Evolutionary conservation across 1,139 yeast species (phyloP).

Genomic region (Debaryomycetaceae sp.): DNA sequence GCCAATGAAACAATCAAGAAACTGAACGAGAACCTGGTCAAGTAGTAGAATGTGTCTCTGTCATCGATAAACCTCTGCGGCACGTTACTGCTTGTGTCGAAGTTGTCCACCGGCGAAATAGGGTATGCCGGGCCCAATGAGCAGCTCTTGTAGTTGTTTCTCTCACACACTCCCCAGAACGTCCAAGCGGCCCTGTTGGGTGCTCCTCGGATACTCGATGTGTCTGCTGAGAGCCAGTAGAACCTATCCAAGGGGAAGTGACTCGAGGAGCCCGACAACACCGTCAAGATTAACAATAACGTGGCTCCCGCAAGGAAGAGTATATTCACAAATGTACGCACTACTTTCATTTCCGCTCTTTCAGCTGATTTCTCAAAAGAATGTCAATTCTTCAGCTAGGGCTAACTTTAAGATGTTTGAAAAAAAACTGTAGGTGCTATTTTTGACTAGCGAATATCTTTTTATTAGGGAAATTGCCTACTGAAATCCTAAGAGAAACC

Average conservation of each 20-base stretch:
- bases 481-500: background rate
- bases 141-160: constrained; percentile 41
- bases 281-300: constrained; percentile 55
- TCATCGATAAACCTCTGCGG: constrained; percentile 54
- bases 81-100: constrained; percentile 45
- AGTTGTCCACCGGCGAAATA: constrained; percentile 70
- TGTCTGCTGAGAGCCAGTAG: constrained; percentile 72
- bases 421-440: background rate
- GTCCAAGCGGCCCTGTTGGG: constrained; percentile 64
- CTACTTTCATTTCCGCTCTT: constrained; percentile 26
- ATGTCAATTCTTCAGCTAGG: constrained; percentile 1
- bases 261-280: constrained; percentile 63
- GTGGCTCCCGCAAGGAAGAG: constrained; percentile 50
- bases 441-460: too few species aligned
- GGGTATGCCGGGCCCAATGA: constrained; percentile 55
- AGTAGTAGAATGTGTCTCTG: constrained; percentile 61
- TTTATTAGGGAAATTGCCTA: background rate
- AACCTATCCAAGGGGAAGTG: constrained; percentile 61
- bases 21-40: constrained; percentile 69
- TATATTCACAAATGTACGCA: constrained; percentile 34
- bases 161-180: constrained; percentile 75
- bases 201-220: constrained; percentile 54
- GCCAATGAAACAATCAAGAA: constrained; percentile 60
- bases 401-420: background rate
- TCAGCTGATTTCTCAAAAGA: background rate